These are phyloP conservation scores for Pyropia yezoensis DNA, from an alignment of 23 red algal species.

Conservation along the genomic window DNA sequence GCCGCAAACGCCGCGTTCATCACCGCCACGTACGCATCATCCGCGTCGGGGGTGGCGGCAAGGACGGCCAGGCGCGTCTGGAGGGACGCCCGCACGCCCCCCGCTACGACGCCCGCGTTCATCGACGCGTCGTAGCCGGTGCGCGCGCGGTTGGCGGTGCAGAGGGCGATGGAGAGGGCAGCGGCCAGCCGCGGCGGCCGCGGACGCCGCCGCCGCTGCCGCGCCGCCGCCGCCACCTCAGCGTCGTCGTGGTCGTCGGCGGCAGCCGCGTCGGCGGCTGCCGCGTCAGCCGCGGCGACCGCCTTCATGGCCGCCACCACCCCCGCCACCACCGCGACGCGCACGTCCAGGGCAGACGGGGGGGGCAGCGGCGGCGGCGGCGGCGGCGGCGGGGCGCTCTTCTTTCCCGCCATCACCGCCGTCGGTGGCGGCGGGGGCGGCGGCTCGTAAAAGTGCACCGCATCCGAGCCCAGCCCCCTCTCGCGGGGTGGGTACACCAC, in stretches of 20 bases:
- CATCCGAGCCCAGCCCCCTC: too few species aligned
- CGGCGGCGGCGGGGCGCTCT: neutral
- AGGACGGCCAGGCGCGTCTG: conserved; percentile 19
- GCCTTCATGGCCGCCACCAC: neutral
- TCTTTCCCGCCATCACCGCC: neutral
- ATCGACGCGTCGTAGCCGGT: conserved; percentile 6
- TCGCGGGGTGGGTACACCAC: conserved; percentile 25
- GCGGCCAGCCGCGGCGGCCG: conserved; percentile 10
- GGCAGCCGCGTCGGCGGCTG: neutral
- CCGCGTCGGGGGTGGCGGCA: conserved; percentile 19
- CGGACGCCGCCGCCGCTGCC: neutral
- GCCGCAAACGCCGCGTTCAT: conserved; percentile 75
- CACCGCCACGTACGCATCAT: conserved; percentile 41
- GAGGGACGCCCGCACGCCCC: conserved; percentile 1
- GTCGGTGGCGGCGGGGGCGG: neutral
- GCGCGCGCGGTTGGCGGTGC: conserved; percentile 37
- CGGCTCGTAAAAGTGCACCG: neutral
- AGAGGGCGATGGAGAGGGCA: conserved; percentile 39
- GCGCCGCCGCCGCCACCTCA: neutral
- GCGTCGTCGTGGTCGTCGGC: neutral
- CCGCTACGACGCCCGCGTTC: conserved; percentile 11
- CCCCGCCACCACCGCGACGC: neutral
- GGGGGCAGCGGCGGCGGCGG: neutral
- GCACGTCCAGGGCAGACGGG: too few species aligned
- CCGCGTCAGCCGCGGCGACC: neutral